Percentiles rank a stretch among this genome's conserved stretches.
These are phyloP conservation scores for Striga asiatica DNA, from an alignment of 257 asterid species.

Conservation along the genomic window DNA sequence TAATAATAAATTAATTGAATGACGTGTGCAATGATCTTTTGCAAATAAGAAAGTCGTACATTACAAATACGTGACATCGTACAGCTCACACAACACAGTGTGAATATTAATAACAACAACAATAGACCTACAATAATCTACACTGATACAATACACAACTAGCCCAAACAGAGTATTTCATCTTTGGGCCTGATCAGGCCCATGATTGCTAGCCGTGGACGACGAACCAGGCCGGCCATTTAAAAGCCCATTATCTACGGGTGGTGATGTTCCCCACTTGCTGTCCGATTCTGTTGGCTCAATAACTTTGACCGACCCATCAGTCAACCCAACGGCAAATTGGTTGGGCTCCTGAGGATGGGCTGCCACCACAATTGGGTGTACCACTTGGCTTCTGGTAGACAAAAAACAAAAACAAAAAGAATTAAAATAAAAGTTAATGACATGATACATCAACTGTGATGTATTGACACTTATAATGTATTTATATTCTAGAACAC, in stretches of 20 bases:
- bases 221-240: conserved; percentile 62
- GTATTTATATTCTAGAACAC: too few species aligned
- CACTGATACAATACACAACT: too few species aligned
- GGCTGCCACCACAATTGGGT: conserved; percentile 71
- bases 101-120: too few species aligned
- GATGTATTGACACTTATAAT: too few species aligned
- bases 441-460: too few species aligned
- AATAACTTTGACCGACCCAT: conserved; percentile 86
- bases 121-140: too few species aligned
- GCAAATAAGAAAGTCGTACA: too few species aligned
- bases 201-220: conserved; percentile 55
- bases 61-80: too few species aligned
- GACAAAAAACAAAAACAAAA: not conserved
- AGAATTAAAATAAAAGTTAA: too few species aligned
- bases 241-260: conserved; percentile 50
- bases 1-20: too few species aligned
- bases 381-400: conserved; percentile 55
- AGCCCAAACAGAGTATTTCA: conserved; percentile 19
- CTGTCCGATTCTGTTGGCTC: conserved; percentile 84
- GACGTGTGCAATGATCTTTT: too few species aligned
- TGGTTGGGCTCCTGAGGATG: conserved; percentile 85
- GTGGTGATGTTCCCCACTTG: conserved; percentile 78
- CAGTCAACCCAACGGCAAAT: conserved; percentile 78
- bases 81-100: too few species aligned
- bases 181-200: conserved; percentile 71